phyloP scores from a whole-genome alignment of 2,329 filamentous ascomycete species.

The Trichophyton simii region DNA sequence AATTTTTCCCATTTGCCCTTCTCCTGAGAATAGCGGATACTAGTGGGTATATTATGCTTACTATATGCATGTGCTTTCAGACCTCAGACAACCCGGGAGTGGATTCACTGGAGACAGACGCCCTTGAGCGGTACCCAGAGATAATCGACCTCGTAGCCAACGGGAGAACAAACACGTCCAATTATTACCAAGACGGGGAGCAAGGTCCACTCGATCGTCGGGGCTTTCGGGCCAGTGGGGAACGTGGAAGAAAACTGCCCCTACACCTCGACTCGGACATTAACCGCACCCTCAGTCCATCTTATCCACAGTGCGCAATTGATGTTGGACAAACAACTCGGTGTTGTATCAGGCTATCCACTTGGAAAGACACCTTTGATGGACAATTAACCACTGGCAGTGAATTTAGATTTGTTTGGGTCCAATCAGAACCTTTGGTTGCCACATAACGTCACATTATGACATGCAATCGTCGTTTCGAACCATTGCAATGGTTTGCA shows the following conservation, averaged over 20 bases:
- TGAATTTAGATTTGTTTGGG: not conserved
- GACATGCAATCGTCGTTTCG: not conserved
- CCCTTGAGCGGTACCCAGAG: not conserved
- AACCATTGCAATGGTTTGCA: not conserved
- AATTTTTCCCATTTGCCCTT: not conserved
- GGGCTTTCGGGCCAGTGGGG: conserved; percentile 1
- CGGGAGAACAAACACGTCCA: not conserved
- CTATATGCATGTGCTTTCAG: not conserved
- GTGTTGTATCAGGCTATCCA: not conserved
- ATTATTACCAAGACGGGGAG: conserved; percentile 4
- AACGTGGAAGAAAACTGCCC: not conserved
- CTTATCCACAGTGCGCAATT: not conserved
- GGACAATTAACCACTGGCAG: not conserved
- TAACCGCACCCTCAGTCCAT: not conserved
- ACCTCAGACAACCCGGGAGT: not conserved
- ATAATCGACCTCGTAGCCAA: not conserved
- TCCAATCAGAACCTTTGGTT: not conserved
- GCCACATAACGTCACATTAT: conserved; percentile 4
- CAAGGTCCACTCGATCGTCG: not conserved
- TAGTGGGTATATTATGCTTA: not conserved
- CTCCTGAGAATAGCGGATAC: not conserved
- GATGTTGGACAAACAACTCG: not conserved
- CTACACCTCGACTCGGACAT: conserved; percentile 1
- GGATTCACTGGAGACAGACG: not conserved
- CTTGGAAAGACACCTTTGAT: not conserved